Percentiles rank a stretch among this genome's conserved stretches.
phyloP scores from a whole-genome alignment of 2,329 filamentous ascomycete genomes.

The Curvularia spicifera region DNA sequence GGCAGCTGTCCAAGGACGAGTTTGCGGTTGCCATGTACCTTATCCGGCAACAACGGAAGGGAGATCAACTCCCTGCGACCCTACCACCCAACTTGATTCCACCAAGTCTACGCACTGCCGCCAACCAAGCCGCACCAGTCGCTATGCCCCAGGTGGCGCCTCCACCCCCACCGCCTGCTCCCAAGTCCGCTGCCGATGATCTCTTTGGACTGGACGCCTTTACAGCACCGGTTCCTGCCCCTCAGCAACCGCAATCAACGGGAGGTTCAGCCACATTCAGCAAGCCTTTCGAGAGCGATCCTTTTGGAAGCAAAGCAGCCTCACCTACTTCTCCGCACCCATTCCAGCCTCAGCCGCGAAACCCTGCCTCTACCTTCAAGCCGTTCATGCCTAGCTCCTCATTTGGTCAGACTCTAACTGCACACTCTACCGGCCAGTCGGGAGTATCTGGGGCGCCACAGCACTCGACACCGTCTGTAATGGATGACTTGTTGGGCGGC shows the following conservation, averaged over 20 bases:
- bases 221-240: conserved; percentile 56
- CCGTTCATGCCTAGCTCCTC: conserved; percentile 91
- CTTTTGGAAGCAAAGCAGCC: conserved; percentile 63
- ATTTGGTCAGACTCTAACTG: conserved; percentile 82
- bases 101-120: conserved; percentile 72
- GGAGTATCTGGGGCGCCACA: conserved; percentile 52
- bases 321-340: conserved; percentile 61
- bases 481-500: conserved; percentile 82
- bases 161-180: conserved; percentile 36
- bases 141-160: conserved; percentile 55
- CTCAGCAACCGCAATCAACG: conserved; percentile 70
- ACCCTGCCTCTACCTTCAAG: conserved; percentile 70
- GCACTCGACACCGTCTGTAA: conserved; percentile 55
- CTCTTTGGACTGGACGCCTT: conserved; percentile 88
- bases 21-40: conserved; percentile 98
- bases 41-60: conserved; percentile 83
- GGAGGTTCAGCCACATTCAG: conserved; percentile 67
- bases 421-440: conserved; percentile 75
- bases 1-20: conserved; percentile 83
- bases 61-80: conserved; percentile 73
- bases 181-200: conserved; percentile 87
- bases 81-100: conserved; percentile 84
- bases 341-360: conserved; percentile 55
- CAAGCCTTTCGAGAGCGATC: conserved; percentile 62
- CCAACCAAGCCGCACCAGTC: conserved; percentile 57